Base-by-base conservation (phyloP, 2,329 filamentous ascomycete species). In the Fusarium sp. region DNA sequence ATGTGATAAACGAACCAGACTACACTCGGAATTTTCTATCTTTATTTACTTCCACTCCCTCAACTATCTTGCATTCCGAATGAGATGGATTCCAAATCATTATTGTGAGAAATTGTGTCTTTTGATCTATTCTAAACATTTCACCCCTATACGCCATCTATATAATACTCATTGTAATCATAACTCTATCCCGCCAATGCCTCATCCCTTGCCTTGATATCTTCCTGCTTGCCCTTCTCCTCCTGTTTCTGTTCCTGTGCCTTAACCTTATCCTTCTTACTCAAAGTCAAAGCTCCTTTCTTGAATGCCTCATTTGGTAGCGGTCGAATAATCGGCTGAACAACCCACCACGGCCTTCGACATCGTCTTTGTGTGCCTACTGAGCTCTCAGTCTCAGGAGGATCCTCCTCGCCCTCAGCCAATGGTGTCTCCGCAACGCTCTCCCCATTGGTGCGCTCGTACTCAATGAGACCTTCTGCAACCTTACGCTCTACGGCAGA, bases 301-400 rank as follows among this genome's bases (percentile, higher is more conserved):
- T 92, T 91, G 72, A 96, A 77, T 5, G 96, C 96, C 83, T 98
- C 95, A 74, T 92, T 93, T 0, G 96, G 96, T 77, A 98, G 80
- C 44, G 94, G 95, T 62, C 95, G 86, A 11, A 98, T 88, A 76
- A 97, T 93, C 7, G 95, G 92, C 83, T 98, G 95, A 57, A 91
- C 94, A 7, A 97, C 87, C 94, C 94, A 57, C 89, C 91, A 98
- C 2, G 95, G 95, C 71, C 94, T 84, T 79, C 91, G 92, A 78
- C 94, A 97, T 67, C 89, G 85, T 61, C 88, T 89, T 31, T 96
- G 90, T 2, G 92, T 90, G 13, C 88, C 90, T 22, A 90, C 83
- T 8, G 91, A 92, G 79, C 88, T 91, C 77, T 90, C 86, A 0
- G 83, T 82, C 50, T 87, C 85, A 3, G 79, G 80, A 5, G 84